Percentiles rank a stretch among this genome's conserved stretches.
phyloP scores from a whole-genome alignment of 2,329 filamentous ascomycete genomes.

The Bipolaris victoriae region DNA sequence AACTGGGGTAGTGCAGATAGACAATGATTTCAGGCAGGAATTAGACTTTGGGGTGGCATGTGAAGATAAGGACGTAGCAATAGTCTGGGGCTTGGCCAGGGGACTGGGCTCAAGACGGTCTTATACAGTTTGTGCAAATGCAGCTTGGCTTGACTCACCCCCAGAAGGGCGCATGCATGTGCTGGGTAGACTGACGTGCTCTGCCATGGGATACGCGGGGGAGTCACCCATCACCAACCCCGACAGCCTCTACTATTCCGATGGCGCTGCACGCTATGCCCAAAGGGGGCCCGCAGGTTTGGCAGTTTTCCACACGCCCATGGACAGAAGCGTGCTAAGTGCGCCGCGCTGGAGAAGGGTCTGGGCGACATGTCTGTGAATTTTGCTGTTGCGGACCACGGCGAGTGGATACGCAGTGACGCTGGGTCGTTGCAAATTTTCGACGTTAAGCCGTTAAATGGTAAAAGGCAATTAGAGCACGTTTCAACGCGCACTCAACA shows the following conservation, averaged over 20 bases:
- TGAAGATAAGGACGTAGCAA: slow-evolving; percentile 9
- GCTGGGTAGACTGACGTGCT: slow-evolving; percentile 18
- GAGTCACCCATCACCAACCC: slow-evolving; percentile 13
- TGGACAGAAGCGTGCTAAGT: background rate
- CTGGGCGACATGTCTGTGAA: slow-evolving; percentile 7
- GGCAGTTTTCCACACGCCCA: slow-evolving; percentile 2
- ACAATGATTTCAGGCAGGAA: background rate
- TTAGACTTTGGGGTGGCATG: slow-evolving; percentile 10
- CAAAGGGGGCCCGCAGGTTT: background rate
- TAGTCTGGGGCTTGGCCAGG: background rate
- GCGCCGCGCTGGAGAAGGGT: background rate
- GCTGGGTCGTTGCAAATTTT: slow-evolving; percentile 32
- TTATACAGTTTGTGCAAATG: slow-evolving; percentile 25
- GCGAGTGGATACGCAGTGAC: slow-evolving; percentile 33
- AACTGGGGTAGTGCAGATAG: slow-evolving; percentile 10
- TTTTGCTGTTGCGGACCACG: slow-evolving; percentile 17
- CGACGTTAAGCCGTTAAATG: slow-evolving; percentile 30
- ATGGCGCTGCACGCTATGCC: slow-evolving; percentile 14
- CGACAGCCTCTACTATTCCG: slow-evolving; percentile 14
- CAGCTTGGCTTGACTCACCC: slow-evolving; percentile 31
- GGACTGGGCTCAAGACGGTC: slow-evolving; percentile 12
- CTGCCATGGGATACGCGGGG: slow-evolving; percentile 21
- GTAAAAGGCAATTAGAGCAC: slow-evolving; percentile 24
- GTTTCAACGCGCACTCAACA: slow-evolving; percentile 12
- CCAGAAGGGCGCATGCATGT: slow-evolving; percentile 19